phyloP scores from a whole-genome alignment of 2,329 filamentous ascomycete species.

The Cytospora mali region DNA sequence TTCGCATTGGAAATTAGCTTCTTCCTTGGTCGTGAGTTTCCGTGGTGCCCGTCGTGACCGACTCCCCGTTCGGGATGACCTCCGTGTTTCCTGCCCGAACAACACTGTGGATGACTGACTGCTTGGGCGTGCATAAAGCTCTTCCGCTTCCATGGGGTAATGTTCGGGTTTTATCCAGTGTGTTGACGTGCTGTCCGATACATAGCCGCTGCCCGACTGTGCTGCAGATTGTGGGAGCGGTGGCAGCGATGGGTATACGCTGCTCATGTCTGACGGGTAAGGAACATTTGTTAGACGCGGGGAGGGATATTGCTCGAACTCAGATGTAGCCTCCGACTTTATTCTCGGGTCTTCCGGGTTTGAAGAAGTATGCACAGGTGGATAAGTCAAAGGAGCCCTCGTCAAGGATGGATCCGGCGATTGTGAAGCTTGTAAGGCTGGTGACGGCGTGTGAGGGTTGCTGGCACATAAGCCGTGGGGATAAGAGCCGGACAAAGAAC shows the following conservation, averaged over 20 bases:
- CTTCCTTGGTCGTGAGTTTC: slow-evolving; percentile 65
- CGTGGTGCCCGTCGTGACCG: slow-evolving; percentile 45
- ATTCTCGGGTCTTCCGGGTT: slow-evolving; percentile 38
- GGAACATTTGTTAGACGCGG: slow-evolving; percentile 41
- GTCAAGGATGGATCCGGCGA: slow-evolving; percentile 36
- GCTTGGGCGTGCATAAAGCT: slow-evolving; percentile 22
- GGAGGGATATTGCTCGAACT: slow-evolving; percentile 48
- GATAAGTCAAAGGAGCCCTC: slow-evolving; percentile 39
- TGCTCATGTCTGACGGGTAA: slow-evolving; percentile 35
- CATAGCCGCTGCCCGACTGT: slow-evolving; percentile 40
- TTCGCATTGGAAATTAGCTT: slow-evolving; percentile 71
- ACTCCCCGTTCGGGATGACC: slow-evolving; percentile 35
- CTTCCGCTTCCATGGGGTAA: slow-evolving; percentile 39
- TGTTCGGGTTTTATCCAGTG: slow-evolving; percentile 46
- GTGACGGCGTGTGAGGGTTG: slow-evolving; percentile 31
- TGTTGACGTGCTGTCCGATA: slow-evolving; percentile 42
- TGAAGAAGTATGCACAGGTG: slow-evolving; percentile 30
- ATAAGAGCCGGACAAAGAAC: slow-evolving; percentile 38
- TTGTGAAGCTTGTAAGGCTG: slow-evolving; percentile 33
- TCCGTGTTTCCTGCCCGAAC: slow-evolving; percentile 31
- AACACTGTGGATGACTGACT: slow-evolving; percentile 32
- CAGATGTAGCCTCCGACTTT: slow-evolving; percentile 43
- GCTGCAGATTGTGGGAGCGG: slow-evolving; percentile 10
- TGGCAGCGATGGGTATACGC: slow-evolving; percentile 30
- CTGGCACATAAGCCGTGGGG: slow-evolving; percentile 49